Evolutionary conservation across 148 eudicot species (phyloP).

Genomic region (Cornus kousa): DNA sequence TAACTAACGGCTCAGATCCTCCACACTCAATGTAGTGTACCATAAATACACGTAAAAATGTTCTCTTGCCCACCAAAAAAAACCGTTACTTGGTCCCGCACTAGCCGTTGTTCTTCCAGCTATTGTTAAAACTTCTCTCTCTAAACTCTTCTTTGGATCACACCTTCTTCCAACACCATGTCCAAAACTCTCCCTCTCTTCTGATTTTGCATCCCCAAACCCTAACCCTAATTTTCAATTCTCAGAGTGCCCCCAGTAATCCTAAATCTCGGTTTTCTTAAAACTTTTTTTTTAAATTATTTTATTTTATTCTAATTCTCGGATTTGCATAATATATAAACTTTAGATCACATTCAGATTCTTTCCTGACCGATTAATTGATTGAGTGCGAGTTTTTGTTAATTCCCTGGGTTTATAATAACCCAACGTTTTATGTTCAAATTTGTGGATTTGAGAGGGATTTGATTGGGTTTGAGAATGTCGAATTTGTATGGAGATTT

Average conservation of each 20-base stretch:
- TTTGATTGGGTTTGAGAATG: slow-evolving; percentile 19
- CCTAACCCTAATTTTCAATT: background rate
- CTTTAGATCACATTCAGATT: background rate
- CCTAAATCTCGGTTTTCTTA: background rate
- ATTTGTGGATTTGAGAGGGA: background rate
- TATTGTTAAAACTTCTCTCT: background rate
- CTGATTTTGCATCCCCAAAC: background rate
- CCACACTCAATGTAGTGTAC: background rate
- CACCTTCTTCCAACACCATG: background rate
- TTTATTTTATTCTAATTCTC: no score
- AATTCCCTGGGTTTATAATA: background rate
- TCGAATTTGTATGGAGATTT: slow-evolving; percentile 49
- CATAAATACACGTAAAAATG: background rate
- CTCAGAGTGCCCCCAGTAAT: background rate
- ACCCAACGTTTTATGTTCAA: background rate
- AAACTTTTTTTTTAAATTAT: background rate
- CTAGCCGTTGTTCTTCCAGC: background rate
- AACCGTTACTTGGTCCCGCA: background rate
- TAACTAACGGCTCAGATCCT: background rate
- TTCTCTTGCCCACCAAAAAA: background rate
- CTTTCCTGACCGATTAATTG: background rate
- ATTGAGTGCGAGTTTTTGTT: background rate
- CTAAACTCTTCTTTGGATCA: background rate
- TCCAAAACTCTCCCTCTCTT: background rate
- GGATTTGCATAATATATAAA: background rate